Conservation (phyloP, 768 basidiomycete genomes). For the Leccinum imitatum region DNA sequence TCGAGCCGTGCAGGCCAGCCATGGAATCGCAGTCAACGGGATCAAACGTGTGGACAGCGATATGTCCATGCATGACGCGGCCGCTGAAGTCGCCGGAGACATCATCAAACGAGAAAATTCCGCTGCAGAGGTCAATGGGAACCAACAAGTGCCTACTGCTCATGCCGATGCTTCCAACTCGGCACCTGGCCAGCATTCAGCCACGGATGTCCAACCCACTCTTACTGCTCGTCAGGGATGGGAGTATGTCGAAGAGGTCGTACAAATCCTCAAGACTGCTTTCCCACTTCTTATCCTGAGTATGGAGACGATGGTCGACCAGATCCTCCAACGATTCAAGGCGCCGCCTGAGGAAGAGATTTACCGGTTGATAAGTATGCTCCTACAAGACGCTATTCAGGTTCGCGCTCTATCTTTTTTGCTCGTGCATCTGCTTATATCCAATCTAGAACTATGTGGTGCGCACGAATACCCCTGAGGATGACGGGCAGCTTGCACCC, state of each 20-base stretch:
- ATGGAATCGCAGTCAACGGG: conserved; percentile 25
- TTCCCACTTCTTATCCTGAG: conserved; percentile 94
- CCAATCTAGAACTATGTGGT: conserved; percentile 59
- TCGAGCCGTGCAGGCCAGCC: conserved; percentile 37
- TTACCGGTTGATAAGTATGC: conserved; percentile 84
- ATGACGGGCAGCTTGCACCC: conserved; percentile 61
- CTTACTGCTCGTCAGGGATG: conserved; percentile 64
- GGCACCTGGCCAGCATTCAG: conserved; percentile 14
- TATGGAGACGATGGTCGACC: conserved; percentile 96
- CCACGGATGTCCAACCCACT: conserved; percentile 23
- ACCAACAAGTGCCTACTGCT: conserved; percentile 18
- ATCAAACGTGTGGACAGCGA: conserved; percentile 34
- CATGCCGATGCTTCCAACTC: conserved; percentile 20
- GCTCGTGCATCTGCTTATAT: not conserved
- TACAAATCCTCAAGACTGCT: conserved; percentile 90
- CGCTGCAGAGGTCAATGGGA: conserved; percentile 23
- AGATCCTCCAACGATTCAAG: conserved; percentile 88
- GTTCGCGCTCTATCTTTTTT: conserved; percentile 40
- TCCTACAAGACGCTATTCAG: conserved; percentile 84
- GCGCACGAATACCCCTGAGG: conserved; percentile 63
- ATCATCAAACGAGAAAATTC: conserved; percentile 25
- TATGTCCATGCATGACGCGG: conserved; percentile 29
- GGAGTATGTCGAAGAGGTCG: conserved; percentile 92
- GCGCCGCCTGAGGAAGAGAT: conserved; percentile 89
- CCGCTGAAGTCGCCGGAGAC: conserved; percentile 29